Base-by-base conservation (phyloP, 2,329 filamentous ascomycete species). In the Aureobasidium sp. region DNA sequence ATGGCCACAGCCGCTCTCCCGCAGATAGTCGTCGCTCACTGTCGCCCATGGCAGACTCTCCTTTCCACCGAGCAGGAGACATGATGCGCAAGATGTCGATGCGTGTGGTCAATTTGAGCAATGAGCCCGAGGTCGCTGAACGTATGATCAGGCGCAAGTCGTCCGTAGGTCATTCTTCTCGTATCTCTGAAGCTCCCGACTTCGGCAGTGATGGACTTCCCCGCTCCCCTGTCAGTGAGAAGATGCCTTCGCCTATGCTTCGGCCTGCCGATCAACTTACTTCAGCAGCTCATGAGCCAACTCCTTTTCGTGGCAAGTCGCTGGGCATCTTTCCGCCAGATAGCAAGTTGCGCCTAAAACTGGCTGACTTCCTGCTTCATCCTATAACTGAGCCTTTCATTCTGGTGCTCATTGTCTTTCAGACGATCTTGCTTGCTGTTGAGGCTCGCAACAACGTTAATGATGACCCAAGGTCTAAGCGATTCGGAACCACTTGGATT, bases 81-180 rank as follows among this genome's bases (percentile, higher is more conserved):
- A 78, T 83, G 70, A 71, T 82, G 71, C 74, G 80, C 66, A 86
- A 85, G 67, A 96, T 99, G 86, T 97, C 95, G 36, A 92, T 97
- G 77, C 90, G 94, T 78, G 92, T 99, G 62, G 94, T 99, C 71
- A 97, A 97, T 71, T 84, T 99, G 69, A 96, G 92, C 75, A 96
- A 96, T 71, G 94, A 97, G 70, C 88, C 87, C 5, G 90, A 97
- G 68, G 78, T 90, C 24, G 81, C 92, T 17, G 91, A 96, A 72
- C 86, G 88, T 65, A 86, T 84, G 57, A 81, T 86, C 27, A 82
- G 84, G 46, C 81, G 84, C 52, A 78, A 87, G 78, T 73, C 87
- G 77, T 73, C 84, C 72, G 67, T 86, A 77, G 63, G 50, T 9
- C 65, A 80, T 77, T 67, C 82, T 74, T 71, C 79, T 66, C 70